Evolutionary conservation across 345 rosid species (phyloP).

Genomic region (Citrus mangshanensis): DNA sequence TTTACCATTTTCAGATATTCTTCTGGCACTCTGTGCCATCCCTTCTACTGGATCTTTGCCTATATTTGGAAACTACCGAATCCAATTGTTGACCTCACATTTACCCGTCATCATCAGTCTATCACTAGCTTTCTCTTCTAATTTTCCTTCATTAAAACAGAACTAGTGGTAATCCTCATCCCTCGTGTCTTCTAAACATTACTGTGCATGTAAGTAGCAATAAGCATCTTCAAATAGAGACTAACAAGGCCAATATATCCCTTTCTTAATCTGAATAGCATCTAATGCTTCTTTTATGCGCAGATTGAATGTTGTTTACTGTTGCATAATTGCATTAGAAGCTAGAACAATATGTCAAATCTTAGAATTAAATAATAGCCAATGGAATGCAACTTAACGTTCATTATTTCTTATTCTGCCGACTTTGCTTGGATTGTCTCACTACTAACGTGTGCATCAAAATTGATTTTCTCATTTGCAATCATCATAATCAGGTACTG

Average conservation of each 20-base stretch:
- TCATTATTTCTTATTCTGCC: neutral
- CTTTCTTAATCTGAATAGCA: constrained; percentile 10
- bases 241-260: neutral
- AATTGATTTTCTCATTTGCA: neutral
- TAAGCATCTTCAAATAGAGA: constrained; percentile 16
- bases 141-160: neutral
- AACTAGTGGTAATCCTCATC: neutral
- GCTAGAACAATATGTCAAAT: constrained; percentile 22
- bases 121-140: neutral
- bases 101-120: too few relatives aligned
- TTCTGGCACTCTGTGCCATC: neutral
- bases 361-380: neutral
- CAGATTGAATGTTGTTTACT: neutral
- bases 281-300: constrained; percentile 7
- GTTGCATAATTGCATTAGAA: neutral
- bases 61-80: neutral
- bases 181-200: neutral
- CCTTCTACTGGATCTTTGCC: neutral
- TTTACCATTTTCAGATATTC: neutral
- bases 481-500: neutral
- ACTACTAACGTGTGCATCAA: neutral
- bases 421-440: neutral
- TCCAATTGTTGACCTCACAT: neutral
- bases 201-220: neutral
- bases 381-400: neutral